A percentile compares a stretch with the other conserved stretches of the same genome.
These are phyloP conservation scores for Trichosporon inkin DNA, from an alignment of 1,284 basidiomycete genomes.

Conservation along the genomic window DNA sequence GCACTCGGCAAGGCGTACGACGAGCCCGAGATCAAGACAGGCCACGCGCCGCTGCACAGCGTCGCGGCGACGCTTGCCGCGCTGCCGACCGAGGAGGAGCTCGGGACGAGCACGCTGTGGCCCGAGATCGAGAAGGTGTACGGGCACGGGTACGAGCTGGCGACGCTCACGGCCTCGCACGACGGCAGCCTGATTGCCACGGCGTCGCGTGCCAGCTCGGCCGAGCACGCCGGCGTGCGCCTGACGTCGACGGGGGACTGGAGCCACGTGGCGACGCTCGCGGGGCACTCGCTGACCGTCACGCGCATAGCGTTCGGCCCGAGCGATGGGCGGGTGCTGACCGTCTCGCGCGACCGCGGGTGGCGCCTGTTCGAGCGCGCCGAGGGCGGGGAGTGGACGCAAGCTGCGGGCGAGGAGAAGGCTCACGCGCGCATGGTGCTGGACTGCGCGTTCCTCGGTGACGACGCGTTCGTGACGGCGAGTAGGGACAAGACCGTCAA, in stretches of 20 bases:
- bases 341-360: conserved; percentile 83
- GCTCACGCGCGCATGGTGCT: conserved; percentile 91
- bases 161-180: conserved; percentile 69
- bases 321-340: conserved; percentile 71
- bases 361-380: conserved; percentile 74
- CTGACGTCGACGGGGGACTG: conserved; percentile 70
- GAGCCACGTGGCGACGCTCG: conserved; percentile 57
- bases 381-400: conserved; percentile 54
- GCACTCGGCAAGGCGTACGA: conserved; percentile 62
- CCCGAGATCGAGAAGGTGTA: conserved; percentile 96
- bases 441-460: conserved; percentile 78
- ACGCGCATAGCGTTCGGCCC: conserved; percentile 85
- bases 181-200: conserved; percentile 74
- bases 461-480: conserved; percentile 81
- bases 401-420: conserved; percentile 65
- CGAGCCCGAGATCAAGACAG: conserved; percentile 27
- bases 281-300: conserved; percentile 82
- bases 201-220: conserved; percentile 78
- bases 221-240: conserved; percentile 85
- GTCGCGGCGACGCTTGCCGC: conserved; percentile 43
- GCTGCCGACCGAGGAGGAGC: conserved; percentile 57
- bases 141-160: conserved; percentile 95
- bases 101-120: conserved; percentile 86
- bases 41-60: conserved; percentile 43
- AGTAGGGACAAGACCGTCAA: conserved; percentile 90